Evolutionary conservation across 106 monocot genomes (phyloP).

Genomic region (Vanilla planifolia): DNA sequence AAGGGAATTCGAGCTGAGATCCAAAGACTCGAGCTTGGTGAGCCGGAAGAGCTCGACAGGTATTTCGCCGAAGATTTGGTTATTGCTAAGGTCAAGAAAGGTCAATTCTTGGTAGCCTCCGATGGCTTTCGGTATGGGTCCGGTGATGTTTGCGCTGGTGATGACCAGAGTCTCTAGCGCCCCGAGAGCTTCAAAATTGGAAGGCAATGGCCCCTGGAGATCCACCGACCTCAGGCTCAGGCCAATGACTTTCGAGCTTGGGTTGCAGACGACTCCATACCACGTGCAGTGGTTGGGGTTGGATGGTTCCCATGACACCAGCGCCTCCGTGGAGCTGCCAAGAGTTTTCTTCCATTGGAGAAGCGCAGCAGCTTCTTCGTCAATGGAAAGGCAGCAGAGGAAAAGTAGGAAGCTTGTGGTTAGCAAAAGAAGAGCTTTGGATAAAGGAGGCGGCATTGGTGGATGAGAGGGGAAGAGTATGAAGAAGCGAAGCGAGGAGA

Average conservation of each 20-base stretch:
- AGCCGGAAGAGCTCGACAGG: slow-evolving; percentile 63
- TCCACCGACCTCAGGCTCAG: slow-evolving; percentile 35
- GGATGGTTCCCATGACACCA: slow-evolving; percentile 58
- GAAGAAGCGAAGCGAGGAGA: slow-evolving; percentile 20
- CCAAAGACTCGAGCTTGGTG: slow-evolving; percentile 38
- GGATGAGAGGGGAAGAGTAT: background rate
- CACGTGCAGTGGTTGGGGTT: slow-evolving; percentile 70
- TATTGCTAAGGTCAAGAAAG: slow-evolving; percentile 65
- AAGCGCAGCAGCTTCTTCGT: slow-evolving; percentile 69
- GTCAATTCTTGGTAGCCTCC: slow-evolving; percentile 36
- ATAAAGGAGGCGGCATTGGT: slow-evolving; percentile 11
- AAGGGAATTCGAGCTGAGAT: slow-evolving; percentile 66
- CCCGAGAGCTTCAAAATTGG: slow-evolving; percentile 42
- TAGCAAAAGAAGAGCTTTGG: slow-evolving; percentile 14
- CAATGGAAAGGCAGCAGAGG: slow-evolving; percentile 28
- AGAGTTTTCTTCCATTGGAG: slow-evolving; percentile 75
- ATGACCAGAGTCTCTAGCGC: slow-evolving; percentile 54
- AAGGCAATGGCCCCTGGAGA: slow-evolving; percentile 64
- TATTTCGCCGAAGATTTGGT: slow-evolving; percentile 73
- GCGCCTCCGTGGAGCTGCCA: slow-evolving; percentile 20
- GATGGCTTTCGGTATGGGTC: slow-evolving; percentile 59
- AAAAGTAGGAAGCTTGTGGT: slow-evolving; percentile 8
- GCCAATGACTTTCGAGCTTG: slow-evolving; percentile 29
- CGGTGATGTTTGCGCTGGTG: slow-evolving; percentile 76
- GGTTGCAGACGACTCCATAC: slow-evolving; percentile 68